Evolutionary conservation across 169 alveolate genomes (phyloP).

Genomic region (Cardiosporidium cionae): DNA sequence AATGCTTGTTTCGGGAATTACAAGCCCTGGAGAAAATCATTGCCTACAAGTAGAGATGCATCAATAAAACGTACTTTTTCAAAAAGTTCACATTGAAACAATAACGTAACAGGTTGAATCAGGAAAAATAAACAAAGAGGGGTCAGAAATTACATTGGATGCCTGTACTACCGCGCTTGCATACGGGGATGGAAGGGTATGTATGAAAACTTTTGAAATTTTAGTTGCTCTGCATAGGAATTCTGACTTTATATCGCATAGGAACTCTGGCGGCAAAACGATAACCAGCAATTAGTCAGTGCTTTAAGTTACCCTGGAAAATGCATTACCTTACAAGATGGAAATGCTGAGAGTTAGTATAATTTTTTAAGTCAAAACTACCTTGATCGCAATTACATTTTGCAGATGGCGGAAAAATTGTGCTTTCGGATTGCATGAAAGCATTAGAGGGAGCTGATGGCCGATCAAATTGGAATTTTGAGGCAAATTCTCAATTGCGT

Average conservation of each 20-base stretch:
- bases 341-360: constrained; percentile 19
- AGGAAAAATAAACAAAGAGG: constrained; percentile 54
- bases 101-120: constrained; percentile 68
- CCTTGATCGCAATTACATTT: not conserved
- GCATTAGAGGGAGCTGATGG: constrained; percentile 53
- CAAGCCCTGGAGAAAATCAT: constrained; percentile 68
- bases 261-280: constrained; percentile 30
- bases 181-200: constrained; percentile 57
- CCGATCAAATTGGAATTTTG: constrained; percentile 43
- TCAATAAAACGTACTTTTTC: not conserved
- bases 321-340: constrained; percentile 53
- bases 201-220: not conserved
- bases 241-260: no score
- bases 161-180: constrained; percentile 69
- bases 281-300: constrained; percentile 43
- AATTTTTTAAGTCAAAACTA: not conserved
- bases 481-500: constrained; percentile 43
- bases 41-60: constrained; percentile 66
- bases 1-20: constrained; percentile 70
- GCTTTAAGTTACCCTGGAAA: constrained; percentile 55
- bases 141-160: constrained; percentile 56
- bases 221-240: not conserved
- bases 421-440: constrained; percentile 31
- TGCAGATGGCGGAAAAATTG: constrained; percentile 36
- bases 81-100: not conserved